A percentile compares a stretch with the other conserved stretches of the same genome.
These are phyloP conservation scores for Neurospora sp. DNA, from an alignment of 495 filamentous ascomycete species.

Conservation along the genomic window DNA sequence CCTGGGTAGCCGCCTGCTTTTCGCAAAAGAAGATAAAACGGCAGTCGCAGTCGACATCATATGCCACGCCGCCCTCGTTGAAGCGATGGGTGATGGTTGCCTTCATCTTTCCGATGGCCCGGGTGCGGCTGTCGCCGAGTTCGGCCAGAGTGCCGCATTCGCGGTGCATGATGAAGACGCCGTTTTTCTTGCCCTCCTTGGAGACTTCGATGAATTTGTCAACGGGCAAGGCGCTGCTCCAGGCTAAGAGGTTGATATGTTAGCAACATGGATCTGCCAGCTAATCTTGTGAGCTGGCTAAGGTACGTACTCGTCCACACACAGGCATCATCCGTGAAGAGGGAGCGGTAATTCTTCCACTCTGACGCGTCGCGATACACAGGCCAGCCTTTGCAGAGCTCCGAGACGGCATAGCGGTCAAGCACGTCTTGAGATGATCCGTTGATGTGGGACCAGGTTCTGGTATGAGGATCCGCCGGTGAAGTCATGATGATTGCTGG, in stretches of 20 bases:
- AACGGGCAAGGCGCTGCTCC: conserved; percentile 44
- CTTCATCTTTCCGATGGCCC: conserved; percentile 65
- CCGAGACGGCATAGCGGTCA: conserved; percentile 45
- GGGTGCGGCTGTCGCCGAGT: conserved; percentile 31
- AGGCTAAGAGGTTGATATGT: conserved; percentile 26
- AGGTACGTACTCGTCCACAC: conserved; percentile 47
- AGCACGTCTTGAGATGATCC: conserved; percentile 38
- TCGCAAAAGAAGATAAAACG: conserved; percentile 55
- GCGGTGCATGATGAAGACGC: conserved; percentile 60
- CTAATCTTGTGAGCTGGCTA: not conserved
- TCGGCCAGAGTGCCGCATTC: conserved; percentile 54
- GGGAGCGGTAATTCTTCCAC: conserved; percentile 53
- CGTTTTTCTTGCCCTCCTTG: conserved; percentile 47
- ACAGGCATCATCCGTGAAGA: conserved; percentile 48
- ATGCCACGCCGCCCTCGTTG: conserved; percentile 29
- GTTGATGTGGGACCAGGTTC: conserved; percentile 45
- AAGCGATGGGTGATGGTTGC: conserved; percentile 62
- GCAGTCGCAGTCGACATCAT: conserved; percentile 53
- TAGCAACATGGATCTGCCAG: not conserved
- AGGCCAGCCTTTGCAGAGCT: conserved; percentile 60
- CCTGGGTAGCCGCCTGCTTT: conserved; percentile 25
- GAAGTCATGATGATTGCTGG: conserved; percentile 30
- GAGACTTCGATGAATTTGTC: conserved; percentile 51
- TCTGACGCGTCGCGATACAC: conserved; percentile 56
- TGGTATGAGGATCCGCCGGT: conserved; percentile 31